Percentiles rank a stretch among this genome's conserved stretches.
Conservation (phyloP, 192 early-diverging fungal species). For the Gonapodya prolifera region DNA sequence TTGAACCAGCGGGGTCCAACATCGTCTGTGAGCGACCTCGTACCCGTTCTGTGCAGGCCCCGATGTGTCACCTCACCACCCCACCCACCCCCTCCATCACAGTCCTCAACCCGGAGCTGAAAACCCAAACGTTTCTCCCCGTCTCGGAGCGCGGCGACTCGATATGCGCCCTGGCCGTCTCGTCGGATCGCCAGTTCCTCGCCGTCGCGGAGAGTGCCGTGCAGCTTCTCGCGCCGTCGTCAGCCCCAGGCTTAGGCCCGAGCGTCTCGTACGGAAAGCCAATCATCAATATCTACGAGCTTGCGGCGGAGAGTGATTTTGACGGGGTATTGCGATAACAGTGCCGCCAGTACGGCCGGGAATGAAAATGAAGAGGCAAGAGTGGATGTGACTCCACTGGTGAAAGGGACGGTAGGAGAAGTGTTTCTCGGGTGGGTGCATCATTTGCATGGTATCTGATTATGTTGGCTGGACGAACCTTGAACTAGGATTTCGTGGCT, state of each 20-base stretch:
- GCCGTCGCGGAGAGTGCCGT: slow-evolving; percentile 24
- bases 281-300: slow-evolving; percentile 27
- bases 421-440: too few species aligned
- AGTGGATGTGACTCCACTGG: too few species aligned
- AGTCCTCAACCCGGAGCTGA: neutral
- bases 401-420: too few species aligned
- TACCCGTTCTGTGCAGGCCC: neutral
- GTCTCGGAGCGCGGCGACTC: slow-evolving; percentile 17
- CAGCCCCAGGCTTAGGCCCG: neutral
- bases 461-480: too few species aligned
- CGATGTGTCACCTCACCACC: neutral
- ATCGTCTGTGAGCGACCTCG: neutral
- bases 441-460: too few species aligned
- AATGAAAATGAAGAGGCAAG: too few species aligned
- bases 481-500: slow-evolving; percentile 34
- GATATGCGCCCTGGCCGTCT: slow-evolving; percentile 25
- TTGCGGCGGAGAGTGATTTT: slow-evolving; percentile 25
- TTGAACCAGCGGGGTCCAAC: neutral
- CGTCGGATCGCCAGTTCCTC: slow-evolving; percentile 29
- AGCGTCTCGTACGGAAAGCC: slow-evolving; percentile 8
- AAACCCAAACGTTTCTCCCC: slow-evolving; percentile 27
- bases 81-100: neutral
- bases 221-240: neutral
- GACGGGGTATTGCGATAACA: neutral
- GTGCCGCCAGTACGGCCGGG: too few species aligned